phyloP scores from a whole-genome alignment of 139 green algal species.

The Micractinium sp. region DNA sequence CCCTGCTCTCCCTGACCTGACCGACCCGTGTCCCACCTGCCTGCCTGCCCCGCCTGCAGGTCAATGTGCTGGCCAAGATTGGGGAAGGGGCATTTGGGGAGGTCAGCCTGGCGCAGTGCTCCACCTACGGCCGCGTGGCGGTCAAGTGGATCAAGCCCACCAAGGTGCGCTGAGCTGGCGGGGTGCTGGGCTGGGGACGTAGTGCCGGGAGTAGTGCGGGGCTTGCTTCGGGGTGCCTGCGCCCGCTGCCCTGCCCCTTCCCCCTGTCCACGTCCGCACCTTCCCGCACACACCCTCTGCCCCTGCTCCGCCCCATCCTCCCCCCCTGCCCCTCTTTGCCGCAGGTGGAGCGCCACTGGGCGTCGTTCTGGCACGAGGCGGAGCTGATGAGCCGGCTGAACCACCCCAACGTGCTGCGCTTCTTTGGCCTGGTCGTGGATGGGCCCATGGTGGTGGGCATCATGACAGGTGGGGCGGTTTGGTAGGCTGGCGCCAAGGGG shows the following conservation, averaged over 20 bases:
- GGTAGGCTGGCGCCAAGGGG: no score
- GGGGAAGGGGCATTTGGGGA: conserved; percentile 85
- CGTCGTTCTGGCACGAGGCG: conserved; percentile 87
- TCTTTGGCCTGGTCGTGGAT: conserved; percentile 85
- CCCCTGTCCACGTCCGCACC: background rate
- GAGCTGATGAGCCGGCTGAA: conserved; percentile 84
- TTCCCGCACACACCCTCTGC: background rate
- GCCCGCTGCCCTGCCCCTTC: no score
- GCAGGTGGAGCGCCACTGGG: conserved; percentile 59
- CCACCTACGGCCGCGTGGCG: conserved; percentile 76
- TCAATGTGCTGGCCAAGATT: conserved; percentile 72
- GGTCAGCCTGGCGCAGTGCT: conserved; percentile 72
- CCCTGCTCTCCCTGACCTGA: background rate
- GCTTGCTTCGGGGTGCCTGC: no score
- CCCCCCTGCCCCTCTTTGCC: background rate
- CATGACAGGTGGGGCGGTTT: conserved; percentile 71
- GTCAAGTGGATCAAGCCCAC: conserved; percentile 87
- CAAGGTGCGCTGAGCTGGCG: conserved; percentile 32
- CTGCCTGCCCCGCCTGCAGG: conserved; percentile 31
- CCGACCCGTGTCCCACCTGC: background rate
- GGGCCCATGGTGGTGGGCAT: conserved; percentile 70
- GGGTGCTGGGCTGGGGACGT: background rate
- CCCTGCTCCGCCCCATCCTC: no score
- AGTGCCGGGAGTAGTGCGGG: no score
- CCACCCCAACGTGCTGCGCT: conserved; percentile 94